These are phyloP conservation scores for Coemansia aciculifera DNA, from an alignment of 192 early-diverging fungal genomes.

Conservation along the genomic window DNA sequence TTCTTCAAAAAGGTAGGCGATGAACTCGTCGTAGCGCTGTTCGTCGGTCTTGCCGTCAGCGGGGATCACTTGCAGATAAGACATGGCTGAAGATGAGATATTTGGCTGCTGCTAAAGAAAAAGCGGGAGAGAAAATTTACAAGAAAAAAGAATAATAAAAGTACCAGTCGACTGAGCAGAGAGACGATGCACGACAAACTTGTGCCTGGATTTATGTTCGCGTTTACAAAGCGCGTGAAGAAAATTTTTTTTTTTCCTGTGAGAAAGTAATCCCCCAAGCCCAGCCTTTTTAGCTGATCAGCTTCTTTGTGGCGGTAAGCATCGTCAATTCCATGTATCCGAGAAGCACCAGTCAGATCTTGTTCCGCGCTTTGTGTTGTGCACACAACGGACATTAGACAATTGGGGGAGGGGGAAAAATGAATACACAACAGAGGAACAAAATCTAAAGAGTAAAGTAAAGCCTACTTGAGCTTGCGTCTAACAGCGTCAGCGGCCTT, in stretches of 20 bases:
- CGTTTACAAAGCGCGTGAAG: conserved; percentile 1
- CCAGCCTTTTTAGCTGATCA: neutral
- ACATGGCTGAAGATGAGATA: conserved; percentile 26
- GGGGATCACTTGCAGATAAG: conserved; percentile 39
- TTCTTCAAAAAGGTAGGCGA: conserved; percentile 36
- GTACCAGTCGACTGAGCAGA: neutral
- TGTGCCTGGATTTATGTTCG: neutral
- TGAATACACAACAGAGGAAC: neutral
- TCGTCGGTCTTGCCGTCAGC: conserved; percentile 54
- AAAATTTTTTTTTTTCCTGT: conserved; percentile 8
- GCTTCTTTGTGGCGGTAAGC: neutral
- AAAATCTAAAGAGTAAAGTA: neutral
- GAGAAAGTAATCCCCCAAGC: conserved; percentile 6
- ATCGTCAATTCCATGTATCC: neutral
- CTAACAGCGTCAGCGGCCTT: conserved; percentile 39
- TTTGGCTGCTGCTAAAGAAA: conserved; percentile 9
- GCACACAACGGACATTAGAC: neutral
- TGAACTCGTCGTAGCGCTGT: conserved; percentile 54
- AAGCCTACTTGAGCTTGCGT: conserved; percentile 47
- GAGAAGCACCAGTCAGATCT: conserved; percentile 5
- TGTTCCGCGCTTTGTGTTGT: neutral
- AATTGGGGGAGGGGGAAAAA: neutral
- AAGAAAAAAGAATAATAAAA: conserved; percentile 2
- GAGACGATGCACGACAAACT: neutral
- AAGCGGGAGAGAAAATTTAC: conserved; percentile 1